These are phyloP conservation scores for Castanospermum australe DNA, from an alignment of 306 rosid genomes.

Conservation along the genomic window DNA sequence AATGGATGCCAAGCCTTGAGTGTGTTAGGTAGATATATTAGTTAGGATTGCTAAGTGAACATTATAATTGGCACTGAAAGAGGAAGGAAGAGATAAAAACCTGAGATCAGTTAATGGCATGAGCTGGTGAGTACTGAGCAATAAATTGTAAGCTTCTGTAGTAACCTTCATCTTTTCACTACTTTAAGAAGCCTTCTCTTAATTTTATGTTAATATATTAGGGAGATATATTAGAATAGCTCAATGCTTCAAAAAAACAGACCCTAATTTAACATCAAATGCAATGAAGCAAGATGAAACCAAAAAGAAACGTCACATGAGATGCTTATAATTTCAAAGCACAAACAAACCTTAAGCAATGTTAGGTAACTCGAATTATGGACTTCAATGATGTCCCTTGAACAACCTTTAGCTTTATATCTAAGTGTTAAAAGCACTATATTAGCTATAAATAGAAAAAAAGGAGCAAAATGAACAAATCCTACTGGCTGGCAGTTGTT, in stretches of 20 bases:
- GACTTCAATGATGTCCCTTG: no score
- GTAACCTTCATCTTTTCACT: no score
- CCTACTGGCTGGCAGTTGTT: no score
- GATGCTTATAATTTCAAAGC: no score
- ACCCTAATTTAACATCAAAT: not conserved
- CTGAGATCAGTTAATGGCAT: conserved; percentile 35
- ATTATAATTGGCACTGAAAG: not conserved
- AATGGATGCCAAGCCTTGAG: conserved; percentile 38
- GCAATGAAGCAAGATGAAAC: not conserved
- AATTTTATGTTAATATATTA: not conserved
- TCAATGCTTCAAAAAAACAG: not conserved
- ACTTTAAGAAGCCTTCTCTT: not conserved
- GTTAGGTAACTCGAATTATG: not conserved
- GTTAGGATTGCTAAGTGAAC: not conserved
- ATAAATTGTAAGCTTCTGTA: not conserved
- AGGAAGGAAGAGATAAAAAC: conserved; percentile 31
- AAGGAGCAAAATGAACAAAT: no score
- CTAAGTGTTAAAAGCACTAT: not conserved
- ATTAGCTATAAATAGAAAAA: no score
- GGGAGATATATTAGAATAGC: not conserved
- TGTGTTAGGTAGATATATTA: no score
- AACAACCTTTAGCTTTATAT: not conserved
- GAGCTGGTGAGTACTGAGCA: conserved; percentile 28
- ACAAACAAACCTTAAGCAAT: not conserved
- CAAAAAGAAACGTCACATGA: no score